Base-by-base conservation (phyloP, 352 stramenopile genomes). In the Globisporangium recalcitrans region DNA sequence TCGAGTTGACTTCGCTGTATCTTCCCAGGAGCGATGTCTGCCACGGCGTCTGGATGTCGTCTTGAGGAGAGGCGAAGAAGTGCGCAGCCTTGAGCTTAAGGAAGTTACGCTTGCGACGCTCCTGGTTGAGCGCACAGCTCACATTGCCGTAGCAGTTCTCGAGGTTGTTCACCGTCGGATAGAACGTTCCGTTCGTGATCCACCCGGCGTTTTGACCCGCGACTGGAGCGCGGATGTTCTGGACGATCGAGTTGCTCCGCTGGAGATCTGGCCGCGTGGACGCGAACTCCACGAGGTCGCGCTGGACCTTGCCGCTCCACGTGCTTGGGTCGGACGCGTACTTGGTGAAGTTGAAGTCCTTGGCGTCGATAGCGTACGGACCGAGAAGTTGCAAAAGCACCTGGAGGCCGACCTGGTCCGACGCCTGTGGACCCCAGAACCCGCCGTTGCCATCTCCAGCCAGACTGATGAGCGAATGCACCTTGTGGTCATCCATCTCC, bases 401-500 rank as follows among this genome's bases (percentile, higher is more conserved):
- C 16, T 59, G 21, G 26, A 70, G 61, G 6, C 66, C 2, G 46
- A 32, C 10, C 9, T 9, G 2, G 22, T 52, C 46, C 46, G 24
- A 13, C 0, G 46, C 3, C 22, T 52, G 46, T 3, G 46, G 57
- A 0, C 63, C 68, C 49, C 68, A 62, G 34, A 77, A 77, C 32
- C 60, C 58, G 16, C 70, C 67, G 63, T 73, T 74, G 31, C 67
- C 58, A 0, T 54, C 40, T 5, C 70, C 67, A 0, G 70, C 70
- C 1, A 77, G 55, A 36, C 59, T 72, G 36, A 77, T 56, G 27
- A 71, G 61, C 9, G 56, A 54, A 11, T 71, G 47, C 11, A 52
- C 63, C 5, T 73, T 71, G 61, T 77, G 70, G 36, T 77, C 67
- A 40, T 77, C 63, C 70, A 68, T 69, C 32, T 69, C 47, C 63